These are phyloP conservation scores for Chaetoceros muelleri DNA, from an alignment of 108 stramenopile genomes.

Conservation along the genomic window DNA sequence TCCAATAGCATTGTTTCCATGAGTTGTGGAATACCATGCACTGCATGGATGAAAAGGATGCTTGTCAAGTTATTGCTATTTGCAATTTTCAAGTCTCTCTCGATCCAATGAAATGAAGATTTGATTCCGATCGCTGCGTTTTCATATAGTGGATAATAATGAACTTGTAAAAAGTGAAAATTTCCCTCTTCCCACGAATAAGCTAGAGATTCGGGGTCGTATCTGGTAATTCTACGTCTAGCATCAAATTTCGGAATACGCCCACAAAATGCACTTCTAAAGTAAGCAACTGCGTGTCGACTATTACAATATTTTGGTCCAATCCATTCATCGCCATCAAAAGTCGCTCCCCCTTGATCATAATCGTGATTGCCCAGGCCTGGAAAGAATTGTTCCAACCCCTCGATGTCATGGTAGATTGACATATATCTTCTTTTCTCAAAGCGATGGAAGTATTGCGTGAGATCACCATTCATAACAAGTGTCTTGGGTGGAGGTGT, in stretches of 20 bases:
- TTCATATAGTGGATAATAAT: no score
- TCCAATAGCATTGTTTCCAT: no score
- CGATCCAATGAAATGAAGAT: no score
- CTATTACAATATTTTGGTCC: conserved; percentile 24
- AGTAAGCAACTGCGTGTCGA: conserved; percentile 23
- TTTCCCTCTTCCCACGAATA: conserved; percentile 37
- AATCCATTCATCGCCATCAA: conserved; percentile 30
- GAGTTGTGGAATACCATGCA: no score
- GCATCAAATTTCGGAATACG: conserved; percentile 23
- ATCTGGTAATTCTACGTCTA: conserved; percentile 19
- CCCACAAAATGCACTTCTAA: conserved; percentile 24
- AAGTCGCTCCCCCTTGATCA: conserved; percentile 32
- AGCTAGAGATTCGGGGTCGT: conserved; percentile 26
- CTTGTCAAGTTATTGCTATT: no score
- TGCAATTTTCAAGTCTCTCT: no score
- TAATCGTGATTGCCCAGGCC: conserved; percentile 30
- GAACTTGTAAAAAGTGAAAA: no score
- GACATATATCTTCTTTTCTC: conserved; percentile 27
- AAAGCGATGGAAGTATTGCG: conserved; percentile 32
- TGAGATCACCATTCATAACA: conserved; percentile 38
- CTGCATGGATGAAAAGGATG: no score
- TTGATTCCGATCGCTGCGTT: no score
- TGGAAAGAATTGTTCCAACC: conserved; percentile 27
- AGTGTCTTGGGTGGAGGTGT: conserved; percentile 29
- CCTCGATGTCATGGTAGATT: conserved; percentile 24